Percentiles rank a stretch among this genome's conserved stretches.
These are phyloP conservation scores for Kluyveromyces aestuarii DNA, from an alignment of 805 yeast species.

Conservation along the genomic window DNA sequence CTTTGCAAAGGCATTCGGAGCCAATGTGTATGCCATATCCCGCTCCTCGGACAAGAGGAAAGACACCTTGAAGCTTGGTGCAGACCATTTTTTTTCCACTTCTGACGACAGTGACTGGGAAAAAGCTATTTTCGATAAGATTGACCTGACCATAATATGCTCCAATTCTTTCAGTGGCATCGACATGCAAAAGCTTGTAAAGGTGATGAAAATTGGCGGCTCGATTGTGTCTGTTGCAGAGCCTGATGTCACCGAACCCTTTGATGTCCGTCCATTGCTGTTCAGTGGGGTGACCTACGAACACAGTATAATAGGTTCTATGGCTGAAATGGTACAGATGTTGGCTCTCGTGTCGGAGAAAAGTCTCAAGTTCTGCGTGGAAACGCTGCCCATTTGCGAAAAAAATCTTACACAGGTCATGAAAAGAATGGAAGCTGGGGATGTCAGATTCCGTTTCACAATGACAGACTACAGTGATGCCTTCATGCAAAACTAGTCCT, in stretches of 20 bases:
- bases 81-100: conserved; percentile 40
- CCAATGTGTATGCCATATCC: conserved; percentile 41
- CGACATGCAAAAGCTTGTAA: conserved; percentile 40
- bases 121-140: conserved; percentile 19
- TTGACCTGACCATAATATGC: conserved; percentile 38
- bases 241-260: conserved; percentile 39
- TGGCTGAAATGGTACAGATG: conserved; percentile 37
- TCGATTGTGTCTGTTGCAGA: conserved; percentile 58
- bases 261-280: conserved; percentile 34
- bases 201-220: conserved; percentile 47
- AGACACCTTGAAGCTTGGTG: conserved; percentile 36
- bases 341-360: conserved; percentile 37
- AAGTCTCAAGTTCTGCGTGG: conserved; percentile 40
- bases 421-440: conserved; percentile 36
- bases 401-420: conserved; percentile 34
- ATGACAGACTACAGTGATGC: conserved; percentile 32
- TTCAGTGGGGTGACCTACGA: conserved; percentile 13
- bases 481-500: conserved; percentile 8
- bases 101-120: conserved; percentile 35
- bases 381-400: conserved; percentile 36
- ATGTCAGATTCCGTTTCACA: conserved; percentile 42
- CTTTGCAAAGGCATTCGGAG: conserved; percentile 43
- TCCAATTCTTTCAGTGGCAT: conserved; percentile 40
- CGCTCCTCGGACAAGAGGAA: conserved; percentile 35
- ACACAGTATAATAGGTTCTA: conserved; percentile 33